Conservation (phyloP, 495 filamentous ascomycete species). For the Tuber brumale region DNA sequence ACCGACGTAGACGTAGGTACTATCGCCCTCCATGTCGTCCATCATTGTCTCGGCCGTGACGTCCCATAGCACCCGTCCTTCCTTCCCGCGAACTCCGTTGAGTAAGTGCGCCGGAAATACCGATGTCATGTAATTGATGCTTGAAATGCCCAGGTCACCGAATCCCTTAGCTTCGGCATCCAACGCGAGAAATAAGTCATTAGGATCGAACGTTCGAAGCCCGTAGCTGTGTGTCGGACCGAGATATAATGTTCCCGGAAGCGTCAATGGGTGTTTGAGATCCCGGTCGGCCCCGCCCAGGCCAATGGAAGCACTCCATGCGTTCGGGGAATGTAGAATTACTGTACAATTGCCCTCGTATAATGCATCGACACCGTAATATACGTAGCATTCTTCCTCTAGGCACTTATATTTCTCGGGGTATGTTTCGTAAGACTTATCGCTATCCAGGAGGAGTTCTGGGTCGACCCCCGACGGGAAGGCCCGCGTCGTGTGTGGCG, state of each 20-base stretch:
- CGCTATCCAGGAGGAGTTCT: neutral
- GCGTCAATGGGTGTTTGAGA: neutral
- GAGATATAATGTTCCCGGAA: neutral
- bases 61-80: constrained; percentile 2
- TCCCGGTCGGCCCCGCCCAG: neutral
- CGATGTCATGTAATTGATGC: constrained; percentile 4
- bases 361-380: neutral
- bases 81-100: neutral
- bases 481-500: neutral
- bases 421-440: neutral
- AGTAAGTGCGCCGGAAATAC: neutral
- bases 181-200: neutral
- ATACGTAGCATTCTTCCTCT: neutral
- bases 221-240: neutral
- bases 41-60: neutral
- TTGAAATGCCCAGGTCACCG: neutral
- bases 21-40: neutral
- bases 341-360: neutral
- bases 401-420: neutral
- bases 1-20: neutral
- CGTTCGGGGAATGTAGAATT: neutral
- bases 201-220: neutral
- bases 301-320: constrained; percentile 1
- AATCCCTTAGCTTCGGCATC: neutral
- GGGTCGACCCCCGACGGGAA: neutral